Conservation (phyloP, 148 eudicot genomes). For the Amaranthus cruentus region DNA sequence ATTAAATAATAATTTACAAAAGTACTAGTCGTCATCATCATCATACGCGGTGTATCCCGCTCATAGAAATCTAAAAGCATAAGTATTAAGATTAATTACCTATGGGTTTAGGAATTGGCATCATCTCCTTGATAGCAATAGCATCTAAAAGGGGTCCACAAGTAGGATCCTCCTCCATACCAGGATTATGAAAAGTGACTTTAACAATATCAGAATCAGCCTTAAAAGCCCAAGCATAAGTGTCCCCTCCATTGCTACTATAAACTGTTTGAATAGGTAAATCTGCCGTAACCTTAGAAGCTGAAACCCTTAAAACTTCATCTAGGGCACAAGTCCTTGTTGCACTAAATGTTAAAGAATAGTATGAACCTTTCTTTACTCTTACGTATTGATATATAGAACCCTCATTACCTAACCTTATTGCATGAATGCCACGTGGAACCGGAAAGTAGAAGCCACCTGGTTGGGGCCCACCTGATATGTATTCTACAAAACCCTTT, state of each 20-base stretch:
- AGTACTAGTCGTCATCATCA: too few species aligned
- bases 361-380: conserved; percentile 38
- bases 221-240: conserved; percentile 66
- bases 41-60: too few species aligned
- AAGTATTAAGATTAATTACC: conserved; percentile 25
- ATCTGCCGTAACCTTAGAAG: conserved; percentile 30
- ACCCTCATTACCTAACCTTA: conserved; percentile 63
- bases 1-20: too few species aligned
- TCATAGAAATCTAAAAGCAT: too few species aligned
- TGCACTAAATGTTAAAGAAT: conserved; percentile 66
- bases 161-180: conserved; percentile 59
- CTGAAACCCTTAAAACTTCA: conserved; percentile 63
- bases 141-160: conserved; percentile 82
- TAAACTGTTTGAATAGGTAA: conserved; percentile 73
- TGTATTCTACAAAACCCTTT: conserved; percentile 70
- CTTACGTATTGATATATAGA: conserved; percentile 49
- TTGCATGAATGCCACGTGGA: conserved; percentile 60
- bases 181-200: conserved; percentile 65
- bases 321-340: conserved; percentile 86
- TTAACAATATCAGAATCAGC: conserved; percentile 35
- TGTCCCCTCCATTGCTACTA: conserved; percentile 68
- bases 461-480: conserved; percentile 74
- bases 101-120: conserved; percentile 21
- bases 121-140: conserved; percentile 54
- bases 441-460: conserved; percentile 63